Base-by-base conservation (phyloP, 257 asterid species). In the Osmanthus fragrans region DNA sequence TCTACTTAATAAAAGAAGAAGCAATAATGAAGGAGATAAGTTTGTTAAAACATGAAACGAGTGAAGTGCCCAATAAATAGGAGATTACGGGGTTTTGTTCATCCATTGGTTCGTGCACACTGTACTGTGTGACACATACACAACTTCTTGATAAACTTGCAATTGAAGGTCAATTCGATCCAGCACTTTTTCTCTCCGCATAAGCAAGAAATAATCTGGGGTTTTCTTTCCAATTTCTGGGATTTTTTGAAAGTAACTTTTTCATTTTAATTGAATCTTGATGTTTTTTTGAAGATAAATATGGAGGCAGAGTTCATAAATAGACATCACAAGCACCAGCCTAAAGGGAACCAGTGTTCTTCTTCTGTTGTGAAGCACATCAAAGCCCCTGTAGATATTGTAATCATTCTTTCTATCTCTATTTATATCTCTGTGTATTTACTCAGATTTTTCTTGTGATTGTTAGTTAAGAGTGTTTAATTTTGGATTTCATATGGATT, bases 321-420 rank as follows among this genome's bases (percentile, higher is more conserved):
- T 76, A 87, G 86, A 42, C 85, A 82, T 82, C 94, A 86, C 73
- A 81, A 70, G 81, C 91, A 84, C 66, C 89, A 77, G 76, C 84
- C 81, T 4, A 80, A 74, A 27, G 91, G 75, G 74, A 66, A 84
- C 34, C 97, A 89, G 85, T 91, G 98, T 77, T 88, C 96, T 83
- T 91, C 97, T 18, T 81, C 85, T 68, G 90, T 90, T 75, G 88
- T 87, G 29, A 92, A 90, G 86, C 94, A 86, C 84, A 90, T 94
- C 91, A 89, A 82, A 80, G 97, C 98, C 65, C 97, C 98, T 12
- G 89, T 92, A 74, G 94, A 94, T 85, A 92, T 92, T 37, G 97
- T 92, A 91, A 73, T 77, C 37, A 76, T 51, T 49, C 23, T 66
- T 68, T 49, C 42, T 75, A 66, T 66, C 73, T 19, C 54, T 49